Evolutionary conservation across 1,139 yeast genomes (phyloP), one percentile per base, ranked within the genome.

Genomic region (Pichia sp.): DNA sequence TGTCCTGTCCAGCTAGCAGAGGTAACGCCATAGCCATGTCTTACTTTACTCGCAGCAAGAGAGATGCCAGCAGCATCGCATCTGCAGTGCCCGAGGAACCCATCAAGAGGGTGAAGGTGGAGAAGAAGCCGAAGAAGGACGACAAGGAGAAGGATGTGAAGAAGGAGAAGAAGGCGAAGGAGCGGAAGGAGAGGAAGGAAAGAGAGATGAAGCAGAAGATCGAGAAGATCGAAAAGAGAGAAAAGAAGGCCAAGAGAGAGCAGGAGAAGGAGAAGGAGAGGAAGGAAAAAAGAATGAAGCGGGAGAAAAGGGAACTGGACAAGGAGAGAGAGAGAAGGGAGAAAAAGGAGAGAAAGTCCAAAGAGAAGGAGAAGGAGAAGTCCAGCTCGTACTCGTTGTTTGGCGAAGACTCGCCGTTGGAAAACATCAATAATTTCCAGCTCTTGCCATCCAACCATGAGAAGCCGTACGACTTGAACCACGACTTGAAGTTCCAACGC

Each of bases 401-500:
- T 26, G 54, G 41, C 16, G 51, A 51, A 16, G 51, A 51, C 16
- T 51, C 54, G 5, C 48, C 54, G 3, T 19, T 51, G 11, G 51
- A 43, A 4, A 51, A 51, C 11, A 51, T 51, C 34, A 47, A 51
- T 38, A 51, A 47, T 34, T 51, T 32, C 26, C 29, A 46, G 23
- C 31, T 34, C 10, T 8, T 51, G 11, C 53, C 53, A 8, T 34
- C 30, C 5, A 45, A 51, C 16, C 49, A 45, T 40, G 53, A 45
- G n/a, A 51, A 51, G 11, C 49, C 49, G 5, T 51, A 51, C 23
- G 55, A 52, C 42, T 52, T 48, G 26, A 45, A 45, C 38, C 46
- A 45, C 29, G 52, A 52, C 23, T 44, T 52, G 16, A 52, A 49
- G n/a, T 52, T 52, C n/a, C 55, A 52, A 23, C 52, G 55, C 23